Percentiles rank a stretch among this genome's conserved stretches.
These are phyloP conservation scores for Stenogyne calaminthoides DNA, from an alignment of 305 asterid genomes.

Conservation along the genomic window DNA sequence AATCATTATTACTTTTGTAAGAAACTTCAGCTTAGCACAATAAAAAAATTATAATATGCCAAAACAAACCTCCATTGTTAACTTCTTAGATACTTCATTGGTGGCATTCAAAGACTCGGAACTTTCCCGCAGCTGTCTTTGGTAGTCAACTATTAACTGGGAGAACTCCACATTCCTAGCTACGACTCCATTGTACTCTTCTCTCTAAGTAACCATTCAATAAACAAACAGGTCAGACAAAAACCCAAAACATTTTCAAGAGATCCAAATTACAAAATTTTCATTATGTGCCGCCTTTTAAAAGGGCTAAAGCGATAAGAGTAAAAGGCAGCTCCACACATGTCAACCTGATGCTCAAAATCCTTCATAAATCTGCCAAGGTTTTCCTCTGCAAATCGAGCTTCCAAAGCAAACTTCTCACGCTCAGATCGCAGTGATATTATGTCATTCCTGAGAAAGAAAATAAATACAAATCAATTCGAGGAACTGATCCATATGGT, in stretches of 20 bases:
- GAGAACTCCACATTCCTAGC: constrained; percentile 90
- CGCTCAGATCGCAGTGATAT: constrained; percentile 72
- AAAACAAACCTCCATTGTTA: constrained; percentile 72
- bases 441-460: constrained; percentile 58
- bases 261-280: constrained; percentile 1
- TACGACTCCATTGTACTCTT: constrained; percentile 65
- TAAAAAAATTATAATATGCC: neutral
- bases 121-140: constrained; percentile 79
- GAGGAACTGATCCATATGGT: neutral
- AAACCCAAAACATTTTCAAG: neutral
- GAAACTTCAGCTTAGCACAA: neutral
- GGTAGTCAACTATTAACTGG: constrained; percentile 79
- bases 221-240: constrained; percentile 15
- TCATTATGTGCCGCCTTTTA: neutral
- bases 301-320: neutral
- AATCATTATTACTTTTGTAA: constrained; percentile 2
- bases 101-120: constrained; percentile 68
- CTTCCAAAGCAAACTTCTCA: constrained; percentile 75
- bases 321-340: constrained; percentile 5
- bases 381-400: constrained; percentile 73
- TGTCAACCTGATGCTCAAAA: constrained; percentile 79
- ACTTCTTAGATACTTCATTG: constrained; percentile 67
- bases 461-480: constrained; percentile 17
- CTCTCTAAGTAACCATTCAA: constrained; percentile 53
- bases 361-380: constrained; percentile 82